Conservation (phyloP, 1,284 basidiomycete genomes). For the Wallemia mellicola region DNA sequence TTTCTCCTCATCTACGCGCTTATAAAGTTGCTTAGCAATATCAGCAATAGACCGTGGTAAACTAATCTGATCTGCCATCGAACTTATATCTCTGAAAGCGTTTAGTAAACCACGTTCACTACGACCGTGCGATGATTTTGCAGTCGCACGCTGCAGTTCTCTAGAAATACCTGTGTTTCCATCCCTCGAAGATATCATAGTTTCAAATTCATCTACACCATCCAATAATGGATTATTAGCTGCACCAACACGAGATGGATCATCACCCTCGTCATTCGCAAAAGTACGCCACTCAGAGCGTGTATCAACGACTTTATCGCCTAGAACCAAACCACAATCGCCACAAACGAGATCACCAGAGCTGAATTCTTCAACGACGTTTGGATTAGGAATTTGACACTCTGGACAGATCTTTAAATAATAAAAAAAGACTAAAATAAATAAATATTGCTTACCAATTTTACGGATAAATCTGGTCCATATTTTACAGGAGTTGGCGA, state of each 20-base stretch:
- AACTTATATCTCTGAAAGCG: conserved; percentile 69
- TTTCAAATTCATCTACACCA: conserved; percentile 73
- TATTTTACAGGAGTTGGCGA: not conserved
- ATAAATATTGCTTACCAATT: not conserved
- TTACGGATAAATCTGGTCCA: conserved; percentile 1
- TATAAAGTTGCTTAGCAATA: conserved; percentile 87
- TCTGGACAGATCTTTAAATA: conserved; percentile 43
- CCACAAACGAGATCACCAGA: conserved; percentile 94
- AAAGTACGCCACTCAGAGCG: conserved; percentile 86
- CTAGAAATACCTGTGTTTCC: conserved; percentile 74
- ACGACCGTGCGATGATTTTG: conserved; percentile 34
- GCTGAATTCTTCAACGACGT: conserved; percentile 89
- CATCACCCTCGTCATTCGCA: conserved; percentile 95
- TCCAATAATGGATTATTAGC: conserved; percentile 68
- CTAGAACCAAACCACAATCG: conserved; percentile 76
- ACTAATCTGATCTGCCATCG: conserved; percentile 81
- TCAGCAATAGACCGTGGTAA: conserved; percentile 81
- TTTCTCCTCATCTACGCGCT: conserved; percentile 83
- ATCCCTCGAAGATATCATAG: conserved; percentile 77
- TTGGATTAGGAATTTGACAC: conserved; percentile 67
- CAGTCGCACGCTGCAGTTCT: conserved; percentile 70
- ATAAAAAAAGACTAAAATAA: not conserved
- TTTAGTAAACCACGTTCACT: conserved; percentile 56
- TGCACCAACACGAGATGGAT: conserved; percentile 96
- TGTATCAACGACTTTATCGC: conserved; percentile 89